Conservation (phyloP, 805 yeast genomes). For the Tetrapisispora nanseiensis region DNA sequence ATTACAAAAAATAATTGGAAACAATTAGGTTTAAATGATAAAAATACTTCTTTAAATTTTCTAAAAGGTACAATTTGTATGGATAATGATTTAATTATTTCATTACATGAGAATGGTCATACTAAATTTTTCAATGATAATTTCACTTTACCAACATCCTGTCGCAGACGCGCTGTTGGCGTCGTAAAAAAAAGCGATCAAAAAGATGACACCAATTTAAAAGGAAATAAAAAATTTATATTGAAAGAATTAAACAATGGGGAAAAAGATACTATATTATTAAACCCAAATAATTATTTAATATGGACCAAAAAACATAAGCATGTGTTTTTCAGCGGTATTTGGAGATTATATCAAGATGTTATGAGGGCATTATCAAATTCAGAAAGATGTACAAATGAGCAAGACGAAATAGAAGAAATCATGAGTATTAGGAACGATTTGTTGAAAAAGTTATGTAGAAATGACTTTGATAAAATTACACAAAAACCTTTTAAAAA, state of each 20-base stretch:
- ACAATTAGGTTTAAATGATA: background rate
- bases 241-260: background rate
- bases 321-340: slow-evolving; percentile 76
- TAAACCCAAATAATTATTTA: slow-evolving; percentile 49
- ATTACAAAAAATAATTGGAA: background rate
- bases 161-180: background rate
- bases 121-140: background rate
- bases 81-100: background rate
- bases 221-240: background rate
- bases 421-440: too few relatives aligned
- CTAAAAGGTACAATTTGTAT: background rate
- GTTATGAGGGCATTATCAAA: slow-evolving; percentile 23
- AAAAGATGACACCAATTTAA: background rate
- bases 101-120: background rate
- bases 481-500: too few relatives aligned
- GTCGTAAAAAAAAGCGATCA: background rate
- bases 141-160: background rate
- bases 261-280: slow-evolving; percentile 4
- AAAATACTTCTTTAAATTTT: background rate
- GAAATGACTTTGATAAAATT: too few relatives aligned
- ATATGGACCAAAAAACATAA: slow-evolving; percentile 85
- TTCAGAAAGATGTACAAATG: slow-evolving; percentile 3
- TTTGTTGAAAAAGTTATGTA: too few relatives aligned
- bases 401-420: background rate
- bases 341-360: slow-evolving; percentile 54